phyloP scores from a whole-genome alignment of 306 rosid species.

The Myrica gale region DNA sequence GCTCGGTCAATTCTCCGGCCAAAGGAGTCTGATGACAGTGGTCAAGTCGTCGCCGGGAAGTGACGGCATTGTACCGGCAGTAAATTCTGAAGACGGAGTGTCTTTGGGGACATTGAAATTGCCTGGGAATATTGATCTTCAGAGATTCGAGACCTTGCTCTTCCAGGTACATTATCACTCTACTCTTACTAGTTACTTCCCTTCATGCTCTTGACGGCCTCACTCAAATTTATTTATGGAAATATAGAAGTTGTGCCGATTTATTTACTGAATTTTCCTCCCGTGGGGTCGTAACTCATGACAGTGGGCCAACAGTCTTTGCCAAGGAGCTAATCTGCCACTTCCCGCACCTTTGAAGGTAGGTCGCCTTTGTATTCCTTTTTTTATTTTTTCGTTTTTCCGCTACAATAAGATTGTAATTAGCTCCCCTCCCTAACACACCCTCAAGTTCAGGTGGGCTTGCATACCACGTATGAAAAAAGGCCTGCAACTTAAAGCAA shows the following conservation, averaged over 20 bases:
- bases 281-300: too few relatives aligned
- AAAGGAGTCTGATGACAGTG: neutral
- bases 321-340: slow-evolving; percentile 91
- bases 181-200: neutral
- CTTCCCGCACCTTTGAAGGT: slow-evolving; percentile 89
- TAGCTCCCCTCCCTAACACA: too few relatives aligned
- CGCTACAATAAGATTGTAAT: too few relatives aligned
- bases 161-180: slow-evolving; percentile 51
- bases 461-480: too few relatives aligned
- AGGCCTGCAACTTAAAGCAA: neutral
- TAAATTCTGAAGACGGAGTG: slow-evolving; percentile 59
- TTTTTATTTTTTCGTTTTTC: neutral
- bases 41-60: slow-evolving; percentile 47
- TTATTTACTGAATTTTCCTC: neutral
- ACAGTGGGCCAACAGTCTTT: slow-evolving; percentile 94
- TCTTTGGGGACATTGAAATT: slow-evolving; percentile 83
- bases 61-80: slow-evolving; percentile 26
- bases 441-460: too few relatives aligned
- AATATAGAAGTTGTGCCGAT: too few relatives aligned
- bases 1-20: slow-evolving; percentile 26
- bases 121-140: slow-evolving; percentile 56
- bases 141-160: slow-evolving; percentile 63
- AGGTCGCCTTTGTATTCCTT: slow-evolving; percentile 1
- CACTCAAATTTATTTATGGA: neutral
- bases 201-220: neutral